Evolutionary conservation across 345 rosid species (phyloP), one percentile per base, ranked within the genome.

Genomic region (Jatropha curcas): DNA sequence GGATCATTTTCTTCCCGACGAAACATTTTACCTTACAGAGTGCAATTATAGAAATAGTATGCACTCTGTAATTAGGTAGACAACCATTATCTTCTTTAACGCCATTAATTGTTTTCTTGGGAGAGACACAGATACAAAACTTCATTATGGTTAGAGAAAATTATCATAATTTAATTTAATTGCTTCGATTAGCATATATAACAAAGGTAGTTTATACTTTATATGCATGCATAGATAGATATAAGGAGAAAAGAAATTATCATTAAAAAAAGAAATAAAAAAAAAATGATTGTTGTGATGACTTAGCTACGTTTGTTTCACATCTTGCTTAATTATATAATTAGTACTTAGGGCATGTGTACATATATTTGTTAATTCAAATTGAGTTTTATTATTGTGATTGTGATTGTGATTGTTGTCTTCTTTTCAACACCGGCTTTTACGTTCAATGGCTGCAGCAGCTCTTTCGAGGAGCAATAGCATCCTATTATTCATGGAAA

Each of bases 401-500:
- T 41, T 10, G 8, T 10, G 11, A 8, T 41, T 41, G 45, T 2
- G 8, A 24, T 53, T 20, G 14, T 60, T 4, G 5, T 6, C 14
- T 33, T 19, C 5, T 51, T 33, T 13, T 55, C 10, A 5, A 48
- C 43, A 30, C 58, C 59, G 28, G 45, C 31, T 51, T 67, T 25
- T 19, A 33, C 13, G 58, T 45, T 50, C 45, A 34, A 67, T 51
- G 59, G 43, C 28, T 12, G 45, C 71, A 31, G 31, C 71, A 50
- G 58, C 43, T 67, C 71, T 60, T 31, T 4, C 64, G 27, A 67
- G 27, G 30, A 67, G 71, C 30, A 50, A n/a, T n/a, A n/a, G n/a
- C n/a, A n/a, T n/a, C n/a, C n/a, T n/a, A n/a, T n/a, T n/a, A n/a
- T n/a, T n/a, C n/a, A n/a, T n/a, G n/a, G n/a, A n/a, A n/a, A n/a